phyloP scores from a whole-genome alignment of 345 rosid genomes.

The Punica granatum region DNA sequence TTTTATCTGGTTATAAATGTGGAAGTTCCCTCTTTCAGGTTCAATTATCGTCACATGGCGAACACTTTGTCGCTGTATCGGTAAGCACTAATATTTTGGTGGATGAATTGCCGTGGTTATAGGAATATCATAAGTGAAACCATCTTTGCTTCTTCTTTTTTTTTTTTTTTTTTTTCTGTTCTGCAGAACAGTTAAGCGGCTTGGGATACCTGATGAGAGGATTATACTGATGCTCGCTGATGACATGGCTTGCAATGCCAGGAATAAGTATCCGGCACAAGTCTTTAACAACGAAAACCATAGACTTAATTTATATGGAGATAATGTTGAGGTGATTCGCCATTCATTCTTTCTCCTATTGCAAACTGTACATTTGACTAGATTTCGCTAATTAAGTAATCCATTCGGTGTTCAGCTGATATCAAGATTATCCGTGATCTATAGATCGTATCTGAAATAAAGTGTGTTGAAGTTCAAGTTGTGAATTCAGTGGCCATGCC shows the following conservation, averaged over 20 bases:
- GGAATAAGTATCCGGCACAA: constrained; percentile 94
- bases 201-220: constrained; percentile 96
- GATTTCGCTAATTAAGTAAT: too few relatives aligned
- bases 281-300: constrained; percentile 97
- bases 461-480: not conserved
- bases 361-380: not conserved
- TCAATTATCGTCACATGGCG: constrained; percentile 97
- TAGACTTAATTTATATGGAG: constrained; percentile 90
- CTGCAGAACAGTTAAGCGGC: constrained; percentile 86
- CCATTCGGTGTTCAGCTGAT: not conserved
- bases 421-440: not conserved
- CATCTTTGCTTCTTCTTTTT: too few relatives aligned
- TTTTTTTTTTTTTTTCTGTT: constrained; percentile 6
- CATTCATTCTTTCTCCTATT: constrained; percentile 1
- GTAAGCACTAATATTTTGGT: constrained; percentile 23
- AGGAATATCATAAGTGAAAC: not conserved
- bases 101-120: not conserved
- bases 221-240: constrained; percentile 94
- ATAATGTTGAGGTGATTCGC: constrained; percentile 81
- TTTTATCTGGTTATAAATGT: not conserved
- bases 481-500: not conserved
- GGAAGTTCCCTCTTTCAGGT: constrained; percentile 46
- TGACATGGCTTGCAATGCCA: constrained; percentile 97
- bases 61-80: constrained; percentile 89
- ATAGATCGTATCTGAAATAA: too few relatives aligned